phyloP scores from a whole-genome alignment of 768 basidiomycete species.

The Sporobolomyces phaffii region DNA sequence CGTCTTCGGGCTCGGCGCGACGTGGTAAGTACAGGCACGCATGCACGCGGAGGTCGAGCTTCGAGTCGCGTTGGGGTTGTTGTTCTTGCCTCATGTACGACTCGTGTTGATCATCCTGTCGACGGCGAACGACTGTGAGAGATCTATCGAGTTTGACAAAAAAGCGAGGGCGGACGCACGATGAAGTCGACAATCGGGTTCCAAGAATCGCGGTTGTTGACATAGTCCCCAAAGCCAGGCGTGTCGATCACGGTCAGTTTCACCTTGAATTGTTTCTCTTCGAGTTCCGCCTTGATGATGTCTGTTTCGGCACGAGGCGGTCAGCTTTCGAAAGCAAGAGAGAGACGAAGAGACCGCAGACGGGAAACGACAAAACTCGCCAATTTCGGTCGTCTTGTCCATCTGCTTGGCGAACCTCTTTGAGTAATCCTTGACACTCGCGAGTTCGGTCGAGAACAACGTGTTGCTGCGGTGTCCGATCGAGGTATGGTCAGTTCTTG shows the following conservation, averaged over 20 bases:
- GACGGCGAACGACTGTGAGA: too few species aligned
- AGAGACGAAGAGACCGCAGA: not conserved
- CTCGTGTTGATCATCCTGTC: slow-evolving; percentile 49
- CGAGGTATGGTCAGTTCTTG: not conserved
- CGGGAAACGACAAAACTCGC: not conserved
- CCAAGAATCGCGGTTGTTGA: slow-evolving; percentile 99
- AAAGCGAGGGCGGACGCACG: slow-evolving; percentile 9
- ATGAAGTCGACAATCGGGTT: slow-evolving; percentile 97
- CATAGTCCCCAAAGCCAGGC: slow-evolving; percentile 98
- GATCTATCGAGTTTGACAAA: slow-evolving; percentile 10
- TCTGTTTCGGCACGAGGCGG: slow-evolving; percentile 49
- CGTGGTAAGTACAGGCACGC: slow-evolving; percentile 96
- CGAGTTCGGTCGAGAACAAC: slow-evolving; percentile 95
- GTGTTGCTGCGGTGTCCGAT: slow-evolving; percentile 84
- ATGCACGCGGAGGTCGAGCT: slow-evolving; percentile 91
- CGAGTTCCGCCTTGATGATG: slow-evolving; percentile 98
- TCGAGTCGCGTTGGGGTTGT: slow-evolving; percentile 89
- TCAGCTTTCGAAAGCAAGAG: not conserved
- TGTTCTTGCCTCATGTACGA: slow-evolving; percentile 71
- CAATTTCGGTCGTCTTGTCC: slow-evolving; percentile 86
- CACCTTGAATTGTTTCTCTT: slow-evolving; percentile 98
- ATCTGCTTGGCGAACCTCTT: slow-evolving; percentile 88
- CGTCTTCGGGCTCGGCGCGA: slow-evolving; percentile 93
- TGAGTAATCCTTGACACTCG: slow-evolving; percentile 79
- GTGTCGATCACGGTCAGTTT: slow-evolving; percentile 99